Percentiles rank a stretch among this genome's conserved stretches.
Evolutionary conservation across 495 filamentous ascomycete genomes (phyloP).

Genomic region (Aspergillus taichungensis): DNA sequence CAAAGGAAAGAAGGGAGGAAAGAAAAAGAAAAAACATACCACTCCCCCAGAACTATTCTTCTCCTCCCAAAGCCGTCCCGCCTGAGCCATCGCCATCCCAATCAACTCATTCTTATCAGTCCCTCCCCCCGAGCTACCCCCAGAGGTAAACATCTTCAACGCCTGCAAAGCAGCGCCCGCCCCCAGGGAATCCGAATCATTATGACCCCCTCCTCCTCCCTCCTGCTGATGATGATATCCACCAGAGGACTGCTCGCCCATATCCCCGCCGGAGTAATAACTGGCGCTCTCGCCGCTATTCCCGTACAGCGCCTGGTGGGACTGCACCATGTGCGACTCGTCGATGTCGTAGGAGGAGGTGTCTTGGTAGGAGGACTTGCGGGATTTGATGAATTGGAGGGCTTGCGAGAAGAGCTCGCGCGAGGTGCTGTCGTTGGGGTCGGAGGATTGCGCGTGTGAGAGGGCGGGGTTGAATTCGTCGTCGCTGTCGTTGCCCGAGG

Average conservation of each 20-base stretch:
- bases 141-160: slow-evolving; percentile 53
- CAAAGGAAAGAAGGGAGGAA: slow-evolving; percentile 3
- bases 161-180: slow-evolving; percentile 60
- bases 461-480: slow-evolving; percentile 40
- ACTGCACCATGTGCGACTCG: slow-evolving; percentile 44
- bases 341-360: slow-evolving; percentile 39
- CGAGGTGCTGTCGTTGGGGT: slow-evolving; percentile 22
- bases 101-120: slow-evolving; percentile 52
- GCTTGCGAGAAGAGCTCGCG: slow-evolving; percentile 39
- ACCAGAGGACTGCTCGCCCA: no score
- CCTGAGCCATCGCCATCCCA: slow-evolving; percentile 61
- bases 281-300: slow-evolving; percentile 13
- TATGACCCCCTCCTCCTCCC: slow-evolving; percentile 13
- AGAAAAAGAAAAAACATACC: slow-evolving; percentile 25
- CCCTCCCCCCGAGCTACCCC: slow-evolving; percentile 13
- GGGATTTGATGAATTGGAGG: slow-evolving; percentile 38
- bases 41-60: slow-evolving; percentile 35
- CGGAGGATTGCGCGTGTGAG: slow-evolving; percentile 38
- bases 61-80: slow-evolving; percentile 57
- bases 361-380: slow-evolving; percentile 19
- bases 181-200: slow-evolving; percentile 40
- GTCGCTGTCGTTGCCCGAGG: slow-evolving; percentile 8
- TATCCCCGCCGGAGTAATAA: no score
- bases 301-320: slow-evolving; percentile 50
- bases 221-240: no score